A percentile compares a stretch with the other conserved stretches of the same genome.
phyloP scores from a whole-genome alignment of 768 basidiomycete species.

The Trametes punicea region DNA sequence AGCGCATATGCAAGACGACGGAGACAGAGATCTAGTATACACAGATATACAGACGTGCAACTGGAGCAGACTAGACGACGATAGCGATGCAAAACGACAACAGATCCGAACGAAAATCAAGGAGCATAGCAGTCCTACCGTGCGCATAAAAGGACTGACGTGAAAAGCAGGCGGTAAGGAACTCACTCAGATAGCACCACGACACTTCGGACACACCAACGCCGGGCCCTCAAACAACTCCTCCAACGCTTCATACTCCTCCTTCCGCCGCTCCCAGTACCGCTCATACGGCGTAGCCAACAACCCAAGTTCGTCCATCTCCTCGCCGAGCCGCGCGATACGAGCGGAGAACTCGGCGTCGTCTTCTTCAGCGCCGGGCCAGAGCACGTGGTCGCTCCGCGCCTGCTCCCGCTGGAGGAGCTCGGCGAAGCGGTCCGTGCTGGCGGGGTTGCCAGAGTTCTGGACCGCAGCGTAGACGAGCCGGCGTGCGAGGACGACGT shows the following conservation, averaged over 20 bases:
- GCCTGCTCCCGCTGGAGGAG: not conserved
- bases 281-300: constrained; percentile 12
- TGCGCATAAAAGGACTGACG: not conserved
- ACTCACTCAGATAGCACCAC: constrained; percentile 12
- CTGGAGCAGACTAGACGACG: not conserved
- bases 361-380: too few relatives aligned
- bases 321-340: not conserved
- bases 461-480: constrained; percentile 21
- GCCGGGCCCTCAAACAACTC: not conserved
- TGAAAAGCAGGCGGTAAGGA: not conserved
- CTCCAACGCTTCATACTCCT: not conserved
- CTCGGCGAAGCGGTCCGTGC: not conserved
- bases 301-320: not conserved
- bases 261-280: constrained; percentile 17
- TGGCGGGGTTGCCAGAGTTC: not conserved
- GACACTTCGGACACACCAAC: constrained; percentile 17
- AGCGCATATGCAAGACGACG: not conserved
- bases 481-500: constrained; percentile 22
- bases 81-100: not conserved
- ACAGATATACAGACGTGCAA: not conserved
- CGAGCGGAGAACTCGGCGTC: not conserved
- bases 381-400: not conserved
- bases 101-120: not conserved
- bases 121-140: not conserved
- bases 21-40: not conserved